Base-by-base conservation (phyloP, 305 asterid genomes). In the Lippia alba region DNA sequence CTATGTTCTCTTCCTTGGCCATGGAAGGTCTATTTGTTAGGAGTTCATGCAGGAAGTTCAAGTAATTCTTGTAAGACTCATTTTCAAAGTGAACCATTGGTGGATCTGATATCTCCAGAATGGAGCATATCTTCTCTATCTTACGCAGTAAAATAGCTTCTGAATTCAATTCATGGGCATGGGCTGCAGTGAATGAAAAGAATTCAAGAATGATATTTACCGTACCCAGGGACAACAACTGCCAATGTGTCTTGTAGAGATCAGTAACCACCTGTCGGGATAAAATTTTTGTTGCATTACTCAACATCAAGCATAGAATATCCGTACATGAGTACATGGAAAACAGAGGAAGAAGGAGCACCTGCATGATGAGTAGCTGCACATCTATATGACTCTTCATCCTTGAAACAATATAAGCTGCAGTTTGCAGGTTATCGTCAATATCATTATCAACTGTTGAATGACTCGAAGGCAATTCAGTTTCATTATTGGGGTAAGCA, bases 81-180 rank as follows among this genome's bases (percentile, higher is more conserved):
- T 85, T 95, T 77, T 95, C 99, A 74, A 92, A 92, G 83, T 87
- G 93, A 74, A 95, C 89, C 72, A 90, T 55, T 8, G 98, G 99
- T 67, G 97, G 97, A 40, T 88, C 96, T 36, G 98, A 79, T 61
- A 90, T 81, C 86, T 90, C 96, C 40, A 89, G 79, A 62, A 83
- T 68, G 70, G 91, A 78, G 85, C 97, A 92, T 53, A 81, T 83
- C 64, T 79, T 85, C 76, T 90, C 96, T 75, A 95, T 79, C 88
- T 90, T 88, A 12, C 74, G 78, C 69, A 81, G 84, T 36, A 86
- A 80, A 11, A 44, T 71, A 30, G 75, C 72, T 78, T 87, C 82
- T n/a, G 89, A 81, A 78, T 84, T 88, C 80, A 95, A 74, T 54
- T 95, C 86, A 62, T 83, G 91, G 36, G 98, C 83, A 78, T 92